Conservation (phyloP, 2,329 filamentous ascomycete species). For the Bipolaris sorokiniana region DNA sequence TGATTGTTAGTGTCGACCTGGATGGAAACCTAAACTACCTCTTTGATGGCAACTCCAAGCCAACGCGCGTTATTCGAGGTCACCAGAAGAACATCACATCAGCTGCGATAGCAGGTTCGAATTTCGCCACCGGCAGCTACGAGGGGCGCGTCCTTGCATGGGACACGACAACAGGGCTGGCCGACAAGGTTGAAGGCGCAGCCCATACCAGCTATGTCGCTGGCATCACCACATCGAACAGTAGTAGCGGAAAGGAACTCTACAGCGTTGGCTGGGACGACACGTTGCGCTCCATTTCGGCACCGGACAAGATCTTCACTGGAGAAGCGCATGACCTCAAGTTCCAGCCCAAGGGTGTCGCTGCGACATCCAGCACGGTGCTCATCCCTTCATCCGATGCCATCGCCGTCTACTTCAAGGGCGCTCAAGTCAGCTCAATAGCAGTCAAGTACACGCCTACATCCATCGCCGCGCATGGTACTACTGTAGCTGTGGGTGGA, state of each 20-base stretch:
- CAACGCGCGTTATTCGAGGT: conserved; percentile 76
- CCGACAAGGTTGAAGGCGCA: conserved; percentile 76
- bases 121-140: conserved; percentile 87
- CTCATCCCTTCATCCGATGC: conserved; percentile 61
- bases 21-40: conserved; percentile 92
- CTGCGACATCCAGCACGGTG: conserved; percentile 60
- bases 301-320: conserved; percentile 75
- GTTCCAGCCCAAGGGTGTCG: conserved; percentile 80
- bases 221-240: conserved; percentile 66
- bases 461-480: conserved; percentile 72
- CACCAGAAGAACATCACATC: conserved; percentile 93
- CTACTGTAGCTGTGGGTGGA: conserved; percentile 75
- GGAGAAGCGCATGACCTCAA: conserved; percentile 71
- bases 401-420: conserved; percentile 66
- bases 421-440: conserved; percentile 64
- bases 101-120: conserved; percentile 66
- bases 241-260: conserved; percentile 56
- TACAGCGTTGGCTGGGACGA: conserved; percentile 96
- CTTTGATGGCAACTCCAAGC: conserved; percentile 70
- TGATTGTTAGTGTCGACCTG: conserved; percentile 89
- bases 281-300: conserved; percentile 78
- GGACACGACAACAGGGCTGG: conserved; percentile 74
- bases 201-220: conserved; percentile 85
- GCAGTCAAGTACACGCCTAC: conserved; percentile 70
- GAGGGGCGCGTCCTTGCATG: conserved; percentile 87